Base-by-base conservation (phyloP, 768 basidiomycete genomes). In the Podaxis pistillaris region DNA sequence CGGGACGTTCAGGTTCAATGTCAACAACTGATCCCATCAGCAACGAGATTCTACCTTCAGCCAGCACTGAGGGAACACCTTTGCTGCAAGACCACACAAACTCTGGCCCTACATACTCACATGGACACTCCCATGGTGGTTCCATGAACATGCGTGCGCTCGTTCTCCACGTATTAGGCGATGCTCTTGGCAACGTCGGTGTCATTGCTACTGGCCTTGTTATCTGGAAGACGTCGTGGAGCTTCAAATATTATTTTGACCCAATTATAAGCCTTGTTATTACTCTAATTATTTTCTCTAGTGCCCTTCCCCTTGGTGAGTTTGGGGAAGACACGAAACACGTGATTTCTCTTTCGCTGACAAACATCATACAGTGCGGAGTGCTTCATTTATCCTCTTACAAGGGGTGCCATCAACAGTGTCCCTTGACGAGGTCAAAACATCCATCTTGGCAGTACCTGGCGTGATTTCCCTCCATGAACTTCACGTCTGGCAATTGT, bases 71-170 rank as follows among this genome's bases (percentile, higher is more conserved):
- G 51, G 56, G 33, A 7, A 49, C 60, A 30, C 59, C 60, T 15
- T 66, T 63, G 30, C 54, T 59, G n/a, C 66, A 64, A 13, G 68
- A 56, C 4, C n/a, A 40, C 9, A 12, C 22, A 13, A 36, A 17
- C 30, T 33, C 51, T 13, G 24, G 15, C 5, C 26, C 47, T 40
- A 38, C 51, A 8, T 75, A 78, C 62, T 67, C 71, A 60, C 77
- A 72, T 77, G 83, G 71, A 17, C 57, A 67, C 49, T 66, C 76
- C 22, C 86, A 88, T 68, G 75, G 76, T 8, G 88, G 87, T 0
- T 93, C 89, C 0, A 98, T 99, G 97, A 99, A 98, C 75, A 98
- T 98, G 96, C 90, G 81, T n/a, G 97, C 95, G 33, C 81, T 99
- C 1, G 80, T 98, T 36, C 76, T 99, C 30, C 97, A 99, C 73